Evolutionary conservation across 176 grass and related monocot genomes (phyloP), one percentile per base, ranked within the genome.

Genomic region (Zea luxurians): DNA sequence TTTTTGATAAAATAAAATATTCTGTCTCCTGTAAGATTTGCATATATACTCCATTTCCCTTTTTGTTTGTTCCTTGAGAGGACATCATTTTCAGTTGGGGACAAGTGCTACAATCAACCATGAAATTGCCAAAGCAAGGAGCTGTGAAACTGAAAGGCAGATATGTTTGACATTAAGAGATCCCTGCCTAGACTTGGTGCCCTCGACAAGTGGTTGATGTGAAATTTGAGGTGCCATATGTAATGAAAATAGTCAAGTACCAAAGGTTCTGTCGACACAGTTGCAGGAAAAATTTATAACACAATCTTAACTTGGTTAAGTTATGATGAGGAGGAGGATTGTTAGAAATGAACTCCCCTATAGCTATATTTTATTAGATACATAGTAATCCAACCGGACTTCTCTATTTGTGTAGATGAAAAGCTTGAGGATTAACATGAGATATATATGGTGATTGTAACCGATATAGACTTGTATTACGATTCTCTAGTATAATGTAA

Each of bases 31-130:
- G 54, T 37, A 61, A 76, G 81, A 76, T 83, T 61, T 76, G 81
- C 73, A 76, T 61, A 83, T 83, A 83, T 83, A 59, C 62, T n/a
- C 16, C 42, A 17, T 83, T 83, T 68, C 9, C 20, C 53, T 76
- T 76, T 83, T 68, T 61, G 34, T 9, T 61, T 69, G 42, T 69
- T 27, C 17, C 43, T 69, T 69, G 16, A 35, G 43, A 34, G 5
- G 42, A 12, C 54, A 61, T 83, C 73, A n/a, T 83, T 70, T 34
- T 83, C 53, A 62, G 61, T 27, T 78, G 9, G 73, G 45, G 45
- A 69, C 37, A 57, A 60, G 20, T 40, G 34, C 53, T 41, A 57
- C 37, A 66, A 68, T 76, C 11, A 10, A 60, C 38, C 12, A 76
- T 50, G 2, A 13, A 48, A 59, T 42, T 50, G 42, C 20, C 42